Evolutionary conservation across 1,284 basidiomycete species (phyloP), one percentile per base, ranked within the genome.

Genomic region (Trichosporon faecale): DNA sequence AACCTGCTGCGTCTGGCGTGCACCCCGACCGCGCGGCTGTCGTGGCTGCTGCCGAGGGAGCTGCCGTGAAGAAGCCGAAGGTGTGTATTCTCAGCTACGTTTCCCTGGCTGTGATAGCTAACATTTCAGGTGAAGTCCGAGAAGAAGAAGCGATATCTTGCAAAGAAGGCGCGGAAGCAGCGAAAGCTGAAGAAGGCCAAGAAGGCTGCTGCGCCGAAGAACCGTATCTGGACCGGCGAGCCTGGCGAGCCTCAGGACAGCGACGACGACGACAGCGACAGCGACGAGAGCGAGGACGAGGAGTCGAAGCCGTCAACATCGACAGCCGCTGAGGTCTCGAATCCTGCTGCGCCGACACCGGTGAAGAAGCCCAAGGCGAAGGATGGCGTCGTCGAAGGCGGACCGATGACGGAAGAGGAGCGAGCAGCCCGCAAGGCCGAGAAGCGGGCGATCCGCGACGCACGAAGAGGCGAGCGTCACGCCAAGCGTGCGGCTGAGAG

Each of bases 71-170:
- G 72, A 73, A 72, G 69, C 40, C 74, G 25, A 79, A 78, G 74
- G 79, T 80, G 25, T 61, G 76, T 67, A 61, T 3, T 2, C 21
- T 27, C 44, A 46, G 46, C 46, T 52, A 40, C 0, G 23, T 9
- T 4, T 1, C 44, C 21, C 9, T 9, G 31, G 31, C 31, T 33
- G 7, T 4, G 3, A 2, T 44, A 46, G 61, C 70, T 70, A 61
- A 71, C 40, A 37, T 3, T 21, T 27, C 63, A 72, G 68, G 57
- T 60, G 46, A 70, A 82, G 72, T 72, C 71, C 0, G 88, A 86
- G 49, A 87, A 88, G 6, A 89, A 91, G 79, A 83, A 87, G 75
- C 84, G 88, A 68, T 91, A 91, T 80, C 83, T 90, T 44, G 88
- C 88, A 74, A 87, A 87, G 67, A 91, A 91, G 82, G 87, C 87